Base-by-base conservation (phyloP, 2,329 filamentous ascomycete species). In the Didymella sp. region DNA sequence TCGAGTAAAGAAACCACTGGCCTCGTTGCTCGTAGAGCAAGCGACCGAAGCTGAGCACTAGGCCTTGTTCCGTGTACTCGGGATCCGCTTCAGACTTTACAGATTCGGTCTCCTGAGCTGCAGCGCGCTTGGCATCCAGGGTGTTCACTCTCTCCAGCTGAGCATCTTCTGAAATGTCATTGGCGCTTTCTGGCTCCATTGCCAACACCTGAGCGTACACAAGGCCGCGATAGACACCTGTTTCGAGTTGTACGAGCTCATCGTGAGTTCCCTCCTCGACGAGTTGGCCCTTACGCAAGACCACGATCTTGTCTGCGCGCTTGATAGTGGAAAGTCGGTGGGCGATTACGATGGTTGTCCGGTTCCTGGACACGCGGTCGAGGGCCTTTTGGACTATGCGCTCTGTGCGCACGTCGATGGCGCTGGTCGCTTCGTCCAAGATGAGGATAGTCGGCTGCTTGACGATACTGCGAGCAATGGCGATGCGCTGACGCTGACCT, bases 401-500 rank as follows among this genome's bases (percentile, higher is more conserved):
- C 63, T 85, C 84, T 0, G 81, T 82, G 13, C 80, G 77, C 1
- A 84, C 81, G 61, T 86, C 84, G 33, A 86, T 82, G 13, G 89
- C 87, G 55, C 86, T 89, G 0, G 89, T 92, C 1, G 90, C 90
- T 74, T 94, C 89, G 67, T 95, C 89, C 7, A 95, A 78, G 6
- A 92, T 83, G 3, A 92, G 76, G 2, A 92, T 84, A 0, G 80
- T 77, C 0, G 89, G 89, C 47, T 86, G 79, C 42, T 87, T 85
- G 50, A 92, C 81, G 25, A 92, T 86, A 11, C 87, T 87, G 7
- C 89, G 81, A 0, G 89, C 89, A 59, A 92, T 92, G 2, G 90
- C 88, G 22, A 96, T 83, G 5, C 92, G 85, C 72, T 96, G 91
- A n/a, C 90, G 85, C 72, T 96, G 91, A 0, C 92, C 92, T n/a